These are phyloP conservation scores for Populus euphratica DNA, from an alignment of 345 rosid genomes.

Conservation along the genomic window DNA sequence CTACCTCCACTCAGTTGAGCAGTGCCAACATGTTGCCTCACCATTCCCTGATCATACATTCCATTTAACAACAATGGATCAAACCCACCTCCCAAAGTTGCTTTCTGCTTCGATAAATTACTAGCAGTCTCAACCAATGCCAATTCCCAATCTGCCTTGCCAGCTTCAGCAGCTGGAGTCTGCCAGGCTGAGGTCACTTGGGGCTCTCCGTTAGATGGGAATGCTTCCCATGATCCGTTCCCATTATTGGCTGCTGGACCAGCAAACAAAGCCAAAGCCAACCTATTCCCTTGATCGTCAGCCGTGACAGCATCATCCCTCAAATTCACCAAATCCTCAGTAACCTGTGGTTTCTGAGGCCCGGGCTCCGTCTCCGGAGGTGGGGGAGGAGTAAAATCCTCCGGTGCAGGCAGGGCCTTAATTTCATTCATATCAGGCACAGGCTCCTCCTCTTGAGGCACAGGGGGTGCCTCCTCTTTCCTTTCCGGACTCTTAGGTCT, in stretches of 20 bases:
- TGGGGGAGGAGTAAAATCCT: slow-evolving; percentile 50
- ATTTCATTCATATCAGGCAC: slow-evolving; percentile 60
- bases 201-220: slow-evolving; percentile 57
- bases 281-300: slow-evolving; percentile 70
- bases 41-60: slow-evolving; percentile 87
- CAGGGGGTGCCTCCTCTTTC: slow-evolving; percentile 51
- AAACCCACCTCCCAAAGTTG: slow-evolving; percentile 79
- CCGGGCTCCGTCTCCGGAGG: slow-evolving; percentile 39
- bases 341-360: slow-evolving; percentile 46
- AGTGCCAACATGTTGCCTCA: slow-evolving; percentile 56
- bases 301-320: slow-evolving; percentile 62
- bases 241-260: slow-evolving; percentile 42
- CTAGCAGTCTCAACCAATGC: slow-evolving; percentile 89
- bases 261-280: slow-evolving; percentile 76
- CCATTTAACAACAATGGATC: slow-evolving; percentile 79
- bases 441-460: slow-evolving; percentile 33
- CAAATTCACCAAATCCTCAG: slow-evolving; percentile 75
- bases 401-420: slow-evolving; percentile 81
- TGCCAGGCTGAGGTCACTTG: slow-evolving; percentile 81
- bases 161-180: slow-evolving; percentile 76
- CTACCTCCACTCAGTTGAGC: slow-evolving; percentile 66
- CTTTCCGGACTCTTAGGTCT: slow-evolving; percentile 66
- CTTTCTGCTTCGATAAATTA: slow-evolving; percentile 61
- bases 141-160: slow-evolving; percentile 85
- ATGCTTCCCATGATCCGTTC: slow-evolving; percentile 84